phyloP scores from a whole-genome alignment of 371 early-diverging fungal species.

The Mortierella polycephala region DNA sequence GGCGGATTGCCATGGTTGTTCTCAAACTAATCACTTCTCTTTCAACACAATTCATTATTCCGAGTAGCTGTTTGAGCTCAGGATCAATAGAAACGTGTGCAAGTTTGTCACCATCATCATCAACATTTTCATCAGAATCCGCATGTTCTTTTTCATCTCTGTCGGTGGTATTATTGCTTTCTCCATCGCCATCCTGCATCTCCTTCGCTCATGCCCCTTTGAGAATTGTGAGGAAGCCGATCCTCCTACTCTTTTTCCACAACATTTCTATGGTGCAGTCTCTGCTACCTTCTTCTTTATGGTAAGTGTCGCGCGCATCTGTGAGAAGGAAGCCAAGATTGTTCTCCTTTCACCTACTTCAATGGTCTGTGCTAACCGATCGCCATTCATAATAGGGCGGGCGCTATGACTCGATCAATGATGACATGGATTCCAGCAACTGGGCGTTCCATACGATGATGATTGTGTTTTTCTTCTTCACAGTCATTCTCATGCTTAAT shows the following conservation, averaged over 20 bases:
- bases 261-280: background rate
- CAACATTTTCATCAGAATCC: background rate
- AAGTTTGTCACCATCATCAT: slow-evolving; percentile 8
- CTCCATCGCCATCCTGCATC: slow-evolving; percentile 5
- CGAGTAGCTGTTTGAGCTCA: slow-evolving; percentile 3
- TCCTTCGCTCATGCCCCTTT: background rate
- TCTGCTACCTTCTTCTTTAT: slow-evolving; percentile 3
- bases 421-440: background rate
- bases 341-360: no score
- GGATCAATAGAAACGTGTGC: slow-evolving; percentile 1
- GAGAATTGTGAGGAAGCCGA: background rate
- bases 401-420: slow-evolving; percentile 9
- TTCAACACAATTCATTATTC: background rate
- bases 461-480: slow-evolving; percentile 23
- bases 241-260: background rate
- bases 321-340: no score
- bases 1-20: no score
- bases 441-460: slow-evolving; percentile 14
- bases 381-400: background rate
- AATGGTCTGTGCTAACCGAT: no score
- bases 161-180: slow-evolving; percentile 4
- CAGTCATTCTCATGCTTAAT: slow-evolving; percentile 26
- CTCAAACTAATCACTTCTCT: background rate
- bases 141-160: slow-evolving; percentile 8
- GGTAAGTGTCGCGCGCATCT: background rate